Evolutionary conservation across 495 filamentous ascomycete genomes (phyloP).

Genomic region (Lasiosphaeria ovina): DNA sequence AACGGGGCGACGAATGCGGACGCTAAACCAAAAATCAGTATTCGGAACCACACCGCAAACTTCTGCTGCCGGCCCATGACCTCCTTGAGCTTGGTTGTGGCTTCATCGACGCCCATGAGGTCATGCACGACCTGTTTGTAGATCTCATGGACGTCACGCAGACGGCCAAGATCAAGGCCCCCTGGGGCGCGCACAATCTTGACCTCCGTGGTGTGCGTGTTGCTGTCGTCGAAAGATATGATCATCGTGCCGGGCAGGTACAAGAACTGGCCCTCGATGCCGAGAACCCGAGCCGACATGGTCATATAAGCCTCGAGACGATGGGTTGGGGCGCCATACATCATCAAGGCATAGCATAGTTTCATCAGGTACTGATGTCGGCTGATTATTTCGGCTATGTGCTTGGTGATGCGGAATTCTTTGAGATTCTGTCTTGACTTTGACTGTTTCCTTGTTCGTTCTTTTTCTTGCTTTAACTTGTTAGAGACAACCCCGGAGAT

Average conservation of each 20-base stretch:
- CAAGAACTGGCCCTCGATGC: conserved; percentile 87
- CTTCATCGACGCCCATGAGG: conserved; percentile 79
- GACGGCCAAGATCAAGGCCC: conserved; percentile 79
- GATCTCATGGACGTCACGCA: conserved; percentile 81
- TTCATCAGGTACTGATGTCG: conserved; percentile 82
- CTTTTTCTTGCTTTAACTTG: conserved; percentile 34
- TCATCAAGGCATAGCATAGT: conserved; percentile 85
- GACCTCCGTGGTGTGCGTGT: conserved; percentile 89
- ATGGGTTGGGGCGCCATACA: conserved; percentile 76
- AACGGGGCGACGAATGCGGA: conserved; percentile 81
- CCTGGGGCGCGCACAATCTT: conserved; percentile 76
- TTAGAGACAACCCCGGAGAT: conserved; percentile 34
- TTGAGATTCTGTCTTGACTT: conserved; percentile 48
- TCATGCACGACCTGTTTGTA: conserved; percentile 96
- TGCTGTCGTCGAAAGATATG: conserved; percentile 85
- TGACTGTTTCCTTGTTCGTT: conserved; percentile 39
- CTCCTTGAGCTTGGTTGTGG: conserved; percentile 64
- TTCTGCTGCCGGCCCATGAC: conserved; percentile 62
- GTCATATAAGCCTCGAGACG: conserved; percentile 80
- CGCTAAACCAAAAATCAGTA: conserved; percentile 81
- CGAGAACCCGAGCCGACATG: conserved; percentile 83
- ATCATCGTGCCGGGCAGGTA: conserved; percentile 97
- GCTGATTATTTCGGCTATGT: conserved; percentile 80
- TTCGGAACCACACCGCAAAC: conserved; percentile 67
- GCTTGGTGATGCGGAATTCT: conserved; percentile 78